phyloP scores from a whole-genome alignment of 257 asterid species.

The Marsdenia floribunda region DNA sequence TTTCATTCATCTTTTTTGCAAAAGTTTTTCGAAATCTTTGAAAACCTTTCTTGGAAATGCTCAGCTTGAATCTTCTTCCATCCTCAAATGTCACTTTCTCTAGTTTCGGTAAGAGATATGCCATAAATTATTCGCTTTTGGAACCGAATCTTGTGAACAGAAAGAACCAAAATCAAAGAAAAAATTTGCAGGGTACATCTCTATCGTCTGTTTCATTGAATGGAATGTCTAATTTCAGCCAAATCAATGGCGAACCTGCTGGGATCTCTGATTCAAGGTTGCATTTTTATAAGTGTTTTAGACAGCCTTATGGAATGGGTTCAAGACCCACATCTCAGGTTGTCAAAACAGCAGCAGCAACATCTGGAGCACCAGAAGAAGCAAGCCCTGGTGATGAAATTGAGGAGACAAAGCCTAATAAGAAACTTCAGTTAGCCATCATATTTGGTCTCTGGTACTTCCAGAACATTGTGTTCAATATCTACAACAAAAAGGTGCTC shows the following conservation, averaged over 20 bases:
- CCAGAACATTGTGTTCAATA: slow-evolving; percentile 82
- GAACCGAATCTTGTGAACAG: slow-evolving; percentile 37
- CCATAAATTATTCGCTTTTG: slow-evolving; percentile 27
- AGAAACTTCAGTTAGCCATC: slow-evolving; percentile 52
- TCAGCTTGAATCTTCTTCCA: slow-evolving; percentile 58
- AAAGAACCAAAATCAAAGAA: slow-evolving; percentile 26
- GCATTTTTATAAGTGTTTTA: slow-evolving; percentile 23
- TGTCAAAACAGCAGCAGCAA: slow-evolving; percentile 36
- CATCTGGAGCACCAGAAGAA: slow-evolving; percentile 54
- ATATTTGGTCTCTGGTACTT: slow-evolving; percentile 92
- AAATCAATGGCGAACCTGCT: slow-evolving; percentile 19
- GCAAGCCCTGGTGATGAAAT: slow-evolving; percentile 55
- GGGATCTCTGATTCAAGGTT: slow-evolving; percentile 50
- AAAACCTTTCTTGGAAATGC: slow-evolving; percentile 36
- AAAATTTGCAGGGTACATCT: slow-evolving; percentile 11
- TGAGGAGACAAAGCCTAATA: slow-evolving; percentile 44
- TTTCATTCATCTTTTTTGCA: neutral
- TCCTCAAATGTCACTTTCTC: slow-evolving; percentile 52
- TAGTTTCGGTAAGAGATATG: slow-evolving; percentile 32
- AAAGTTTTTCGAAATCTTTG: neutral
- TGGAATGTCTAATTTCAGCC: slow-evolving; percentile 14
- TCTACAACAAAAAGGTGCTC: slow-evolving; percentile 72
- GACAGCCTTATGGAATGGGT: slow-evolving; percentile 36
- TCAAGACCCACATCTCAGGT: slow-evolving; percentile 33
- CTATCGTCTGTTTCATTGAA: slow-evolving; percentile 17